Evolutionary conservation across 208 protist genomes (phyloP).

Genomic region (Blechomonas ayalai): DNA sequence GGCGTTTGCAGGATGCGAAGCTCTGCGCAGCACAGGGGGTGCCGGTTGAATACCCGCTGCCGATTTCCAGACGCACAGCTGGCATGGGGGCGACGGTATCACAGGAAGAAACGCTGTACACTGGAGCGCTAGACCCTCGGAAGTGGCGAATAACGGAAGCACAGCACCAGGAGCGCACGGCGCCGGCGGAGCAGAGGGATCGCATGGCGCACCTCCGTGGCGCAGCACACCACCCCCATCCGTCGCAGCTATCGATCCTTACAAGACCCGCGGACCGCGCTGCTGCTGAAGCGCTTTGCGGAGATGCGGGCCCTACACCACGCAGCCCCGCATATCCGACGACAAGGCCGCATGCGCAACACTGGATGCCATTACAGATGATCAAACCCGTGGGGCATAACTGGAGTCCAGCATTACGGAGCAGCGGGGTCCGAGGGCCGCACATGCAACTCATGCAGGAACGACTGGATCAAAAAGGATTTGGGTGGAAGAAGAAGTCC

Average conservation of each 20-base stretch:
- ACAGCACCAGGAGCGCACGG: not conserved
- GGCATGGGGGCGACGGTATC: not conserved
- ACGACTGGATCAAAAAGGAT: constrained; percentile 75
- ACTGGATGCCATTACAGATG: constrained; percentile 64
- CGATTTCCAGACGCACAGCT: constrained; percentile 10
- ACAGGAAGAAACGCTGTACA: constrained; percentile 3
- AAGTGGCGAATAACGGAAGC: not conserved
- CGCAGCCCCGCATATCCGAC: too few relatives aligned
- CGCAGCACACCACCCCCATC: constrained; percentile 45
- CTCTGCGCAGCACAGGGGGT: constrained; percentile 24
- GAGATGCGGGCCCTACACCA: too few relatives aligned
- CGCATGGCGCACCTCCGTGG: not conserved
- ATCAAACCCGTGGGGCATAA: constrained; percentile 67
- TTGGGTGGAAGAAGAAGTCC: constrained; percentile 84
- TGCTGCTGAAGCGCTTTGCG: too few relatives aligned
- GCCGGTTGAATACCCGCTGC: constrained; percentile 42
- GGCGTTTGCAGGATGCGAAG: constrained; percentile 40
- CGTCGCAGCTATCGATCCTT: constrained; percentile 56
- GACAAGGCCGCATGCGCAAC: too few relatives aligned
- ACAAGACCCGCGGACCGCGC: constrained; percentile 39
- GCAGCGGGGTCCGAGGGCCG: constrained; percentile 51
- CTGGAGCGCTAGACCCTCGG: not conserved
- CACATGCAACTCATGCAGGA: constrained; percentile 77
- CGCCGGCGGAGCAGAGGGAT: not conserved
- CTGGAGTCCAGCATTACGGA: constrained; percentile 45